phyloP scores from a whole-genome alignment of 1,139 yeast genomes.

The Neolecta irregularis region DNA sequence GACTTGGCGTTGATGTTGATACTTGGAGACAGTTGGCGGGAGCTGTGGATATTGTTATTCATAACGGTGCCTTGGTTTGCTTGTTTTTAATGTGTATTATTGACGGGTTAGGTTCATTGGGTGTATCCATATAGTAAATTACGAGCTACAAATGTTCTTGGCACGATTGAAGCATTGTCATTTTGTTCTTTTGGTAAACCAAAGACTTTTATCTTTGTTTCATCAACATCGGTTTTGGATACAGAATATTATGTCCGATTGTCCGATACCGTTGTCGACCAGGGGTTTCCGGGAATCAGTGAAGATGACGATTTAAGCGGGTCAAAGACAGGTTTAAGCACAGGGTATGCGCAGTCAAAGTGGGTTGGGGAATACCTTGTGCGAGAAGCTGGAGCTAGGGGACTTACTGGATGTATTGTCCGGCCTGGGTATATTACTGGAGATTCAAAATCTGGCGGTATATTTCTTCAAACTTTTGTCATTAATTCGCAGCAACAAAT shows the following conservation, averaged over 20 bases:
- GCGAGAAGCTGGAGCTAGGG: constrained; percentile 68
- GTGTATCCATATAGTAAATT: constrained; percentile 83
- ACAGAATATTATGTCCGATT: constrained; percentile 62
- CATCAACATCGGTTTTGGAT: constrained; percentile 87
- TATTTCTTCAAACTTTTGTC: constrained; percentile 15
- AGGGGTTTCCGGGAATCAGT: constrained; percentile 57
- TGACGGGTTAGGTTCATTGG: too few relatives aligned
- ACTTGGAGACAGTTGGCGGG: constrained; percentile 45
- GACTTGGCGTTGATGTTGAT: constrained; percentile 50
- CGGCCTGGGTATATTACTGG: constrained; percentile 97
- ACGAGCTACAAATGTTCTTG: constrained; percentile 83
- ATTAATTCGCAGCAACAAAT: constrained; percentile 40
- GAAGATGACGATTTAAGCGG: constrained; percentile 76
- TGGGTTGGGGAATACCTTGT: constrained; percentile 92
- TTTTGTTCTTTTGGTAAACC: constrained; percentile 67
- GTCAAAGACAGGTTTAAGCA: constrained; percentile 64
- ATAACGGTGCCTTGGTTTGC: constrained; percentile 96
- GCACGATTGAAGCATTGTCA: constrained; percentile 72
- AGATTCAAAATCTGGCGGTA: constrained; percentile 59
- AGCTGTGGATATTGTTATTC: constrained; percentile 66
- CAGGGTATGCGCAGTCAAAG: constrained; percentile 93
- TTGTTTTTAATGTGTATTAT: too few relatives aligned
- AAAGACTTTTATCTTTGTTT: constrained; percentile 76
- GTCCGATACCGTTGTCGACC: constrained; percentile 50
- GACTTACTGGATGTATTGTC: constrained; percentile 73